These are phyloP conservation scores for Cutaneotrichosporon sp. DNA, from an alignment of 1,284 basidiomycete genomes.

Conservation along the genomic window DNA sequence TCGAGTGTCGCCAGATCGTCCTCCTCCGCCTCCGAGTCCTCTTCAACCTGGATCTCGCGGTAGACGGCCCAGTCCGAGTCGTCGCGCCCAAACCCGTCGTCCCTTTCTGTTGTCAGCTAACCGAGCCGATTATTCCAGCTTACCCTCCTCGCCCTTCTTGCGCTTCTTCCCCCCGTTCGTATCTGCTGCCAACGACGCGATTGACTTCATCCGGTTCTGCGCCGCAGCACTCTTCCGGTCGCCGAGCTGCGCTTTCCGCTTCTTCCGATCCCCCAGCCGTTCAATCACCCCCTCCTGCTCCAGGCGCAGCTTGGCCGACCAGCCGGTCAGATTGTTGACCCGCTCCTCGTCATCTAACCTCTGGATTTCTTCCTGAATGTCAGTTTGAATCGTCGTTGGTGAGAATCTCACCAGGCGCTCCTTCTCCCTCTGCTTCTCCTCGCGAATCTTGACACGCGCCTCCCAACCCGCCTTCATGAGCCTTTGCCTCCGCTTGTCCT, in stretches of 20 bases:
- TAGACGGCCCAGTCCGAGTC: constrained; percentile 98
- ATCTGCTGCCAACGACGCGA: constrained; percentile 84
- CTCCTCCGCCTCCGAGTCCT: constrained; percentile 92
- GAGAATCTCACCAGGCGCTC: constrained; percentile 57
- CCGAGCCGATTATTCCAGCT: constrained; percentile 41
- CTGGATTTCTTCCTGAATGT: constrained; percentile 65
- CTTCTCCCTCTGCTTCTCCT: constrained; percentile 83
- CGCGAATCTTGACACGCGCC: constrained; percentile 76
- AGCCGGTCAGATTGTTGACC: constrained; percentile 65
- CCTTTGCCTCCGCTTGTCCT: constrained; percentile 92
- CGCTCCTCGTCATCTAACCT: constrained; percentile 76
- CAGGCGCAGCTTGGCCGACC: constrained; percentile 67
- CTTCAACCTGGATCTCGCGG: constrained; percentile 83
- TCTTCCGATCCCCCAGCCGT: constrained; percentile 79
- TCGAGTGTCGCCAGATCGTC: constrained; percentile 77
- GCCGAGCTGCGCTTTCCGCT: constrained; percentile 76
- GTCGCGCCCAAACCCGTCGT: constrained; percentile 92
- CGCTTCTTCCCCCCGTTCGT: constrained; percentile 68
- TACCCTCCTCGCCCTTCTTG: constrained; percentile 72
- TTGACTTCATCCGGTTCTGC: constrained; percentile 96
- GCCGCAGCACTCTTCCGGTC: constrained; percentile 93
- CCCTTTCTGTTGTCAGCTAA: constrained; percentile 54
- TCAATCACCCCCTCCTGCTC: constrained; percentile 80
- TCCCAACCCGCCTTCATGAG: constrained; percentile 94
- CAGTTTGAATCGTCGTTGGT: not conserved